Conservation (phyloP, 2,329 filamentous ascomycete species). For the Arthrobotrys sinensis region DNA sequence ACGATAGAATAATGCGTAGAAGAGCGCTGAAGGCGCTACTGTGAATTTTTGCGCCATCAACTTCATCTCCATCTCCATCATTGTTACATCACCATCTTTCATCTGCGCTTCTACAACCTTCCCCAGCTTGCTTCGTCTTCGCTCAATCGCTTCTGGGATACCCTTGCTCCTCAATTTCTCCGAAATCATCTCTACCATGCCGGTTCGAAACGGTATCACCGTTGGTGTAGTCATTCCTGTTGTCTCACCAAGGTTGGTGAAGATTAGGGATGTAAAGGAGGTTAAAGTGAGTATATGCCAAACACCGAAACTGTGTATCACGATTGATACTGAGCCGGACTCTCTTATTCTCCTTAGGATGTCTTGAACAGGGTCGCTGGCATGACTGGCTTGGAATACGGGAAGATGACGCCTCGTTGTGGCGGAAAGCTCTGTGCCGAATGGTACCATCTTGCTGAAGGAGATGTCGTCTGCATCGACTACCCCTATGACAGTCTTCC, state of each 20-base stretch:
- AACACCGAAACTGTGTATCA: neutral
- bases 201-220: neutral
- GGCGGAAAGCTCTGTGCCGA: conserved; percentile 19
- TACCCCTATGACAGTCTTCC: conserved; percentile 35
- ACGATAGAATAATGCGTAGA: no score
- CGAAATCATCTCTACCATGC: neutral
- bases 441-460: conserved; percentile 26
- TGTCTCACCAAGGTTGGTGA: conserved; percentile 19
- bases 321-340: neutral
- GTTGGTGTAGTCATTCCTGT: conserved; percentile 47
- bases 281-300: conserved; percentile 17
- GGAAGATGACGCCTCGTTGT: conserved; percentile 17
- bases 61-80: no score
- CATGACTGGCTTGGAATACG: conserved; percentile 18
- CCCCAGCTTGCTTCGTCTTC: no score
- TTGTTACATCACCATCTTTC: no score
- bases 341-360: conserved; percentile 23
- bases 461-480: conserved; percentile 49
- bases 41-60: no score
- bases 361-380: conserved; percentile 41
- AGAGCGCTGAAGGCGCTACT: no score
- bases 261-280: conserved; percentile 18
- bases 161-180: neutral
- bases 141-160: no score
- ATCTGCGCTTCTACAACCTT: no score